A percentile compares a stretch with the other conserved stretches of the same genome.
phyloP scores from a whole-genome alignment of 495 filamentous ascomycete genomes.

The Platismatia glauca region DNA sequence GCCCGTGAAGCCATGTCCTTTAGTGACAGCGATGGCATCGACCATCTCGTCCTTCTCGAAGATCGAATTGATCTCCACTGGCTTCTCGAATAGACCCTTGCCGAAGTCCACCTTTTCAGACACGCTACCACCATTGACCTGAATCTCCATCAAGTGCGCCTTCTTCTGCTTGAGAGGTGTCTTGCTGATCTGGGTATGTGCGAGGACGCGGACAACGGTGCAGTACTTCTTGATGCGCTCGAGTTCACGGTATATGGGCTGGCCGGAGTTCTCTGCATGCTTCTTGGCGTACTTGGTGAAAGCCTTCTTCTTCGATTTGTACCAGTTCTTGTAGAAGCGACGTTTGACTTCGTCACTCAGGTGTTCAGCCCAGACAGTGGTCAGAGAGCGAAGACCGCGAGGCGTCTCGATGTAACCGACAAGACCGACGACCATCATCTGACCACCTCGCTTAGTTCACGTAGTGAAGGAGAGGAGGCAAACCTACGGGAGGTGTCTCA shows the following conservation, averaged over 20 bases:
- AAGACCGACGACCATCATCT: slow-evolving; percentile 99
- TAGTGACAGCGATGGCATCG: slow-evolving; percentile 98
- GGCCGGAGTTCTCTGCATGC: slow-evolving; percentile 84
- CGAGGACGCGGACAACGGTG: slow-evolving; percentile 97
- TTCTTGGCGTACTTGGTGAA: slow-evolving; percentile 99
- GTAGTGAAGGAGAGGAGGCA: slow-evolving; percentile 29
- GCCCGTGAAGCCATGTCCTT: slow-evolving; percentile 97
- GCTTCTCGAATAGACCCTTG: slow-evolving; percentile 95
- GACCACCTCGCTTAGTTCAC: slow-evolving; percentile 49
- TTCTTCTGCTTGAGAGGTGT: slow-evolving; percentile 99
- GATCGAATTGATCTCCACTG: slow-evolving; percentile 81
- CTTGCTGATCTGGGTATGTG: slow-evolving; percentile 98
- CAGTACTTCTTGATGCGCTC: slow-evolving; percentile 99
- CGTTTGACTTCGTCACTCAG: slow-evolving; percentile 96
- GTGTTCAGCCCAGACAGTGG: slow-evolving; percentile 99
- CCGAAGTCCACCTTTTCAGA: slow-evolving; percentile 95
- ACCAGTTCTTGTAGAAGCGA: slow-evolving; percentile 99
- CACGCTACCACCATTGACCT: slow-evolving; percentile 95
- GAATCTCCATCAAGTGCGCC: slow-evolving; percentile 99
- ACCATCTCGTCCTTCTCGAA: slow-evolving; percentile 99
- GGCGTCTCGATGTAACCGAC: slow-evolving; percentile 99
- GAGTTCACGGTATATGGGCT: slow-evolving; percentile 88
- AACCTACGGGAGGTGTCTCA: slow-evolving; percentile 97
- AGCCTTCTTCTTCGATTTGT: slow-evolving; percentile 99
- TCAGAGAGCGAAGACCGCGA: slow-evolving; percentile 97